These are phyloP conservation scores for Balansia obtecta DNA, from an alignment of 2,329 filamentous ascomycete species.

Conservation along the genomic window DNA sequence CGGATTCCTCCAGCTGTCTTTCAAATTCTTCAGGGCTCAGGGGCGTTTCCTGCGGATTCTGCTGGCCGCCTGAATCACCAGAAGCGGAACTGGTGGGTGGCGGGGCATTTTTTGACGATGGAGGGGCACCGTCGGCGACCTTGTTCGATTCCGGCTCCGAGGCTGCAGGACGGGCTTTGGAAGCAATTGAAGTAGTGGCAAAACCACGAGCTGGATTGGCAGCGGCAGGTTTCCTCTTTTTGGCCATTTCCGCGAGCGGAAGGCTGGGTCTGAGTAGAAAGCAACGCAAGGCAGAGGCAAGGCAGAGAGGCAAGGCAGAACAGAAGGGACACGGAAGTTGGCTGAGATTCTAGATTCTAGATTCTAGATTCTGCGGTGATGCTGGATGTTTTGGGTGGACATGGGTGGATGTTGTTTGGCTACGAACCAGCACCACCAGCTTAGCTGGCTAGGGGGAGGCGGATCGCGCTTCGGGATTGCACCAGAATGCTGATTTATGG, in stretches of 20 bases:
- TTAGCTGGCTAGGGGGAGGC: no score
- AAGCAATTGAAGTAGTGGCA: slow-evolving; percentile 84
- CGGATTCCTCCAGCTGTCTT: slow-evolving; percentile 76
- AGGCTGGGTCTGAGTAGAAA: no score
- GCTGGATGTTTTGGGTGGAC: neutral
- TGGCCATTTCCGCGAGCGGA: slow-evolving; percentile 48
- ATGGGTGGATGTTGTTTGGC: neutral
- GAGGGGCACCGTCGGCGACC: slow-evolving; percentile 14
- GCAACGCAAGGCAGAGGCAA: neutral
- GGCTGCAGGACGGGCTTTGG: slow-evolving; percentile 58
- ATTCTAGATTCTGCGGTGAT: neutral
- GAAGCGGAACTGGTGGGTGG: slow-evolving; percentile 11
- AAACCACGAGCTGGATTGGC: slow-evolving; percentile 85
- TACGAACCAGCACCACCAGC: no score
- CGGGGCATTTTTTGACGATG: slow-evolving; percentile 14
- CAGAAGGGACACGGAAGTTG: no score
- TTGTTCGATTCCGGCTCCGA: slow-evolving; percentile 23
- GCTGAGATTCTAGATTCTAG: no score
- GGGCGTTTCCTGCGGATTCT: slow-evolving; percentile 26
- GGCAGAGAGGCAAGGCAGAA: neutral
- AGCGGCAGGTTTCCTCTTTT: slow-evolving; percentile 75
- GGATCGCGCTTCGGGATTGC: no score
- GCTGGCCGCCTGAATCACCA: slow-evolving; percentile 4
- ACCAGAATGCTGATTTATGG: no score
- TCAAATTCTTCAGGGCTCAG: slow-evolving; percentile 83